Conservation (phyloP, 495 filamentous ascomycete genomes). For the Ascobolus immersus region DNA sequence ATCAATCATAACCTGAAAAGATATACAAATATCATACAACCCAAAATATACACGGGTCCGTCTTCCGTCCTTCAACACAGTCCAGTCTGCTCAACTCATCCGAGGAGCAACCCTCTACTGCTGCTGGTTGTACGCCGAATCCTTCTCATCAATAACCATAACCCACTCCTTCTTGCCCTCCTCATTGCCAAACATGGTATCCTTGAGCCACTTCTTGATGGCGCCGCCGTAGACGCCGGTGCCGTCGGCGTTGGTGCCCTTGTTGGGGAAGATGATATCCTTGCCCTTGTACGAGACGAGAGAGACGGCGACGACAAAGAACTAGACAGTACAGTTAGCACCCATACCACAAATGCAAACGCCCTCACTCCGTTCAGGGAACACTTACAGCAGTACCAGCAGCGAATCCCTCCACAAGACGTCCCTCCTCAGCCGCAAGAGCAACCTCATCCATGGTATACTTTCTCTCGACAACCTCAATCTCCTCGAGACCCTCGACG, state of each 20-base stretch:
- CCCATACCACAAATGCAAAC: not conserved
- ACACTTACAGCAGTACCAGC: slow-evolving; percentile 57
- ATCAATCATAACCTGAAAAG: no score
- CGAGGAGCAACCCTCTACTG: no score
- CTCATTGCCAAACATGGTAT: slow-evolving; percentile 70
- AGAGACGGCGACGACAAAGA: slow-evolving; percentile 53
- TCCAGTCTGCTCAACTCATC: no score
- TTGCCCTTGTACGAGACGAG: no score
- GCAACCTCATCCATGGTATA: slow-evolving; percentile 61
- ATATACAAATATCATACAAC: no score
- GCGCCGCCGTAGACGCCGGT: slow-evolving; percentile 36
- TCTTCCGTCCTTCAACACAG: no score
- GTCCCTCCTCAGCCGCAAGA: slow-evolving; percentile 44
- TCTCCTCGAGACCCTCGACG: slow-evolving; percentile 23
- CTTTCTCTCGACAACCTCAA: slow-evolving; percentile 52
- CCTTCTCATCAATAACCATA: slow-evolving; percentile 40
- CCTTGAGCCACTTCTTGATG: slow-evolving; percentile 52
- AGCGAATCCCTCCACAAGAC: slow-evolving; percentile 63
- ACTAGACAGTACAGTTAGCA: slow-evolving; percentile 21
- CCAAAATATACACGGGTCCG: no score
- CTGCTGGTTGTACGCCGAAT: no score
- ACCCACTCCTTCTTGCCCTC: slow-evolving; percentile 63
- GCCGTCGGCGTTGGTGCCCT: slow-evolving; percentile 32
- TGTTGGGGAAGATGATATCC: slow-evolving; percentile 45
- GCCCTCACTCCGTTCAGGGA: no score